Evolutionary conservation across 2,329 filamentous ascomycete genomes (phyloP), one percentile per base, ranked within the genome.

Genomic region (Fragosphaeria purpurea): DNA sequence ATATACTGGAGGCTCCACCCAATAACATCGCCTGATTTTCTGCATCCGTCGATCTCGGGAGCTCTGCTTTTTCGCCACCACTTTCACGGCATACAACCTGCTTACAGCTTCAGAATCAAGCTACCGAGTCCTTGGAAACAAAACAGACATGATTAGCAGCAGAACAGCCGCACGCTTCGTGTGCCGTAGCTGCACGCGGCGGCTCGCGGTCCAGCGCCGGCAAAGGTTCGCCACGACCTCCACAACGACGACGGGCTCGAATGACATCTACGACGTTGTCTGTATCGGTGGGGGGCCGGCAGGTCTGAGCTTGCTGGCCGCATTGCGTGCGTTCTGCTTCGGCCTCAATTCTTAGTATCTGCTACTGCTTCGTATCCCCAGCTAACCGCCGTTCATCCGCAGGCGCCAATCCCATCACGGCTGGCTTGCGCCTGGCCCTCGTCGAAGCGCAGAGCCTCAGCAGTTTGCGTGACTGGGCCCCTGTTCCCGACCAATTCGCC

Each of bases 231-330:
- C 44, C 5, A 34, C 38, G 4, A 5, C 46, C 0, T n/a, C 33
- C 3, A 31, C 62, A 12, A 52, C 65, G 46, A 60, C 67, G 7
- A 57, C 62, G 11, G 53, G 64, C 44, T 60, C 63, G 47, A 80
- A 82, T 9, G 86, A 94, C 57, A 82, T 95, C 60, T 96, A 93
- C 71, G 89, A 95, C 77, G 85, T 95, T 35, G 88, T 95, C 55
- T 93, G 88, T 61, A 85, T 95, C 49, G 89, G 89, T 54, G 90
- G 89, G 55, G 89, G 90, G 5, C 89, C 90, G 31, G 89, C 89
- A 43, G 91, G 91, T 50, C 74, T 98, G 52, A 94, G 88, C 61
- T 77, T 94, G 35, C 70, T 90, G 50, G 79, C 86, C 53, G 85
- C 86, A 58, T 74, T 93, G 42, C 83, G 86, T 90, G 75, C 59